Evolutionary conservation across 2,329 filamentous ascomycete species (phyloP), one percentile per base, ranked within the genome.

Genomic region (Penicillium thymicola): DNA sequence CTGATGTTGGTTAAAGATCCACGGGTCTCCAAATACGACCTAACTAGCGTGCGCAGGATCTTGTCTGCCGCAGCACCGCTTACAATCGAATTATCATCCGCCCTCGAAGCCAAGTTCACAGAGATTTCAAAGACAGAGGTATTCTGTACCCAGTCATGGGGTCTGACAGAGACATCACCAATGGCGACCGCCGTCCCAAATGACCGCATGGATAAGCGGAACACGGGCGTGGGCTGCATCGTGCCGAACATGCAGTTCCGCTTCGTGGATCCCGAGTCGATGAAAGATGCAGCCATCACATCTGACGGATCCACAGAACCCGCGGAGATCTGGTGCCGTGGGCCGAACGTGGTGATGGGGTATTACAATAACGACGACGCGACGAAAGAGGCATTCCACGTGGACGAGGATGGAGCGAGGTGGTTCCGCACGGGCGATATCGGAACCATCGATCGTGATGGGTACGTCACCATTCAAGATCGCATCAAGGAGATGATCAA

Each of bases 401-500:
- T 57, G 37, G 61, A 65, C 16, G 34, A 59, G 2, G 55, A 59
- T 37, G 63, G 62, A 14, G 51, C 34, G 13, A 59, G 51, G 34
- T 65, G 62, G 63, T 63, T 65, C 48, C 62, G 61, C n/a, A 65
- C 61, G 3, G 63, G 63, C 4, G 61, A 65, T 48, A 63, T 65
- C 14, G 63, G 58, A 9, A 48, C 50, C 2, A 65, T 65, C 18
- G 63, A 65, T 30, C 28, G 36, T 18, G 63, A 65, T 10, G 63
- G 63, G 1, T 65, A 55, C 23, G 23, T 65, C 11, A 28, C 57
- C 5, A 65, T 65, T 27, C 62, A 59, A 10, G 63, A 65, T 48
- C 62, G 62, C 11, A 65, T 65, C 44, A 65, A 65, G 46, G 63
- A 65, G 52, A 64, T 65, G 63, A 65, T 65, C 55, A 65, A 65